Conservation (phyloP, 768 basidiomycete genomes). For the Lactifluus pinguis region DNA sequence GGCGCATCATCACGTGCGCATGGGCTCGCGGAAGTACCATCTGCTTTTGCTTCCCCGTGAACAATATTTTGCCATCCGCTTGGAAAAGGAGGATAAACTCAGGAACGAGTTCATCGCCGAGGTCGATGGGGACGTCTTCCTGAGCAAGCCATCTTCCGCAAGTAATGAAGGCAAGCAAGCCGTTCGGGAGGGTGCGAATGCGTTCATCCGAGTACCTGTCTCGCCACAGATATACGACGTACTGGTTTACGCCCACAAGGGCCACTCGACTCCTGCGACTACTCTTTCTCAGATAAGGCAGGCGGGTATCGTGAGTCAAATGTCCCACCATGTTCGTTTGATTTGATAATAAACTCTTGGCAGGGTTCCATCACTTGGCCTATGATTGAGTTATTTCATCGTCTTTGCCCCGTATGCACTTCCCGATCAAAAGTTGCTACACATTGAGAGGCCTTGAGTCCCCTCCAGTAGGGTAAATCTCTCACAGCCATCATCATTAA, state of each 20-base stretch:
- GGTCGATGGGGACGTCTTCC: constrained; percentile 28
- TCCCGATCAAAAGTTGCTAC: constrained; percentile 30
- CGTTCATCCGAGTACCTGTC: constrained; percentile 57
- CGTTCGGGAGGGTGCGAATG: constrained; percentile 27
- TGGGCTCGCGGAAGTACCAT: constrained; percentile 49
- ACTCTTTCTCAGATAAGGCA: constrained; percentile 50
- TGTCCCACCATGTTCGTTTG: not conserved
- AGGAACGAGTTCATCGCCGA: constrained; percentile 38
- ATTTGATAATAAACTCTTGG: constrained; percentile 1
- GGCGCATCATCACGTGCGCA: constrained; percentile 48
- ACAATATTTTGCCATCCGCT: constrained; percentile 42
- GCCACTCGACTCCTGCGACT: constrained; percentile 42
- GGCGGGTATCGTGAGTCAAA: constrained; percentile 48
- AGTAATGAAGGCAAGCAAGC: constrained; percentile 19
- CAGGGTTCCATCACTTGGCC: constrained; percentile 65
- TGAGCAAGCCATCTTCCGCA: constrained; percentile 10
- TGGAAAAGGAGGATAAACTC: constrained; percentile 41
- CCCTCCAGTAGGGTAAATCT: constrained; percentile 2
- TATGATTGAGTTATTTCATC: constrained; percentile 60
- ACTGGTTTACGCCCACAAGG: constrained; percentile 54
- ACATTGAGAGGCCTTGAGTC: constrained; percentile 19
- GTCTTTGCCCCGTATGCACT: constrained; percentile 49
- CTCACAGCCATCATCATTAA: constrained; percentile 9
- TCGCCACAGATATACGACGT: constrained; percentile 61
- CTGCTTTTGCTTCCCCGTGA: constrained; percentile 56